These are phyloP conservation scores for Plectosphaerella plurivora DNA, from an alignment of 2,329 filamentous ascomycete genomes.

Conservation along the genomic window DNA sequence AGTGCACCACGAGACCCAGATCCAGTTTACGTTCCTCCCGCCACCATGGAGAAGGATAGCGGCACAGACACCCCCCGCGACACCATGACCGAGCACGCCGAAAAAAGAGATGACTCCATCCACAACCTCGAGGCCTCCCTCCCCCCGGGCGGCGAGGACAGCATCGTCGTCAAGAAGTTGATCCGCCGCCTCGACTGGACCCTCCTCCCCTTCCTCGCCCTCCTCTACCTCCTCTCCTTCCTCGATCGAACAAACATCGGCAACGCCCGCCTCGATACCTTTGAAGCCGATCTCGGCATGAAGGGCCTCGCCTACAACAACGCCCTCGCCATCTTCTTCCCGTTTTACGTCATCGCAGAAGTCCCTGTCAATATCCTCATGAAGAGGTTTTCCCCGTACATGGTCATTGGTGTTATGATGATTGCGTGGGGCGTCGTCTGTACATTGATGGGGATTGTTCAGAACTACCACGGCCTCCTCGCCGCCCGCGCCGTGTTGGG, in stretches of 20 bases:
- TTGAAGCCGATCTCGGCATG: slow-evolving; percentile 34
- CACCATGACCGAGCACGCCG: too few relatives aligned
- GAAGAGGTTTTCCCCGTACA: slow-evolving; percentile 44
- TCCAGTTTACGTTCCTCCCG: too few relatives aligned
- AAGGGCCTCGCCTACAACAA: slow-evolving; percentile 33
- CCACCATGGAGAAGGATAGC: too few relatives aligned
- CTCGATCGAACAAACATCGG: slow-evolving; percentile 47
- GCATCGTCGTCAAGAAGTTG: slow-evolving; percentile 29
- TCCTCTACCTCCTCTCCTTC: slow-evolving; percentile 49
- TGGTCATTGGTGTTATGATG: slow-evolving; percentile 80
- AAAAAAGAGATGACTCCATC: too few relatives aligned
- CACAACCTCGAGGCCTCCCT: too few relatives aligned
- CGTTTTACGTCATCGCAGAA: slow-evolving; percentile 64
- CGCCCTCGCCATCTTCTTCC: slow-evolving; percentile 55
- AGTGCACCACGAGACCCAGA: too few relatives aligned
- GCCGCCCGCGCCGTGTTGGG: slow-evolving; percentile 83
- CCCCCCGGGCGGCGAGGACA: not conserved
- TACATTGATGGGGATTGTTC: slow-evolving; percentile 70
- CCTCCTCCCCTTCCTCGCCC: slow-evolving; percentile 53
- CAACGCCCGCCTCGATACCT: slow-evolving; percentile 41
- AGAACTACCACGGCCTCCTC: slow-evolving; percentile 73
- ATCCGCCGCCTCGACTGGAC: slow-evolving; percentile 48
- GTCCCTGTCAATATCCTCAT: slow-evolving; percentile 37
- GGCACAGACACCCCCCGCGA: too few relatives aligned
- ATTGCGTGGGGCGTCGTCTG: slow-evolving; percentile 75